A percentile compares a stretch with the other conserved stretches of the same genome.
Evolutionary conservation across 2,329 filamentous ascomycete species (phyloP).

Genomic region (Pyrenophora seminiperda): DNA sequence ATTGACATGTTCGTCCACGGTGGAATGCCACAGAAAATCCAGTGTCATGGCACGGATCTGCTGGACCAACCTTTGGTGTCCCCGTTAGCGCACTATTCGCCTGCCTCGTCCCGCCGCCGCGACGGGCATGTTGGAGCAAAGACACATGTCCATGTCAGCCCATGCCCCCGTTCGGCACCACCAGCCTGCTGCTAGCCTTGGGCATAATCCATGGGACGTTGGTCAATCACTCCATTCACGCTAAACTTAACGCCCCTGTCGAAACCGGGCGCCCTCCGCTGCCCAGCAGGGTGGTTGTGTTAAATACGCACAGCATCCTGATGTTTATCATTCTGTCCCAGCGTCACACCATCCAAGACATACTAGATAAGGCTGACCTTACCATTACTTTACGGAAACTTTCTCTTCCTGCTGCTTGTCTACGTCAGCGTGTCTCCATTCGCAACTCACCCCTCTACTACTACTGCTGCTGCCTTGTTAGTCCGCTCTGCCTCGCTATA

Average conservation of each 20-base stretch:
- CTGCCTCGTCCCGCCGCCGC: conserved; percentile 42
- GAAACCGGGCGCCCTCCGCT: conserved; percentile 25
- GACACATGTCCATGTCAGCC: conserved; percentile 15
- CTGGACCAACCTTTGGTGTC: conserved; percentile 32
- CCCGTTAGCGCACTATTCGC: conserved; percentile 37
- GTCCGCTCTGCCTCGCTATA: conserved; percentile 8
- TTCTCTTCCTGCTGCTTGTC: conserved; percentile 7
- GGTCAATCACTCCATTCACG: conserved; percentile 27
- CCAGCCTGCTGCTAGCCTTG: conserved; percentile 17
- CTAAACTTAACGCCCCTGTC: conserved; percentile 30
- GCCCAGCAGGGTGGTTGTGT: conserved; percentile 38
- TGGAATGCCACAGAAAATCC: conserved; percentile 20
- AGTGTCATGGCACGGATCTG: conserved; percentile 36
- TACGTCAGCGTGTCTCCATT: conserved; percentile 8
- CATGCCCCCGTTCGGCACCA: conserved; percentile 24
- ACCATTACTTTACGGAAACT: conserved; percentile 20
- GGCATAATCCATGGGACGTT: conserved; percentile 15
- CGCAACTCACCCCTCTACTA: conserved; percentile 7
- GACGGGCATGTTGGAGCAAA: conserved; percentile 28
- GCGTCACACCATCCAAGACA: conserved; percentile 20
- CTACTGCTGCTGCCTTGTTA: conserved; percentile 1
- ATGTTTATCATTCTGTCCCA: conserved; percentile 15
- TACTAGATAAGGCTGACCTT: conserved; percentile 36
- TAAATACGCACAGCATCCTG: conserved; percentile 33
- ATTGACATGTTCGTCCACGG: conserved; percentile 17